Conservation (phyloP, 345 rosid genomes). For the Hibiscus mutabilis region DNA sequence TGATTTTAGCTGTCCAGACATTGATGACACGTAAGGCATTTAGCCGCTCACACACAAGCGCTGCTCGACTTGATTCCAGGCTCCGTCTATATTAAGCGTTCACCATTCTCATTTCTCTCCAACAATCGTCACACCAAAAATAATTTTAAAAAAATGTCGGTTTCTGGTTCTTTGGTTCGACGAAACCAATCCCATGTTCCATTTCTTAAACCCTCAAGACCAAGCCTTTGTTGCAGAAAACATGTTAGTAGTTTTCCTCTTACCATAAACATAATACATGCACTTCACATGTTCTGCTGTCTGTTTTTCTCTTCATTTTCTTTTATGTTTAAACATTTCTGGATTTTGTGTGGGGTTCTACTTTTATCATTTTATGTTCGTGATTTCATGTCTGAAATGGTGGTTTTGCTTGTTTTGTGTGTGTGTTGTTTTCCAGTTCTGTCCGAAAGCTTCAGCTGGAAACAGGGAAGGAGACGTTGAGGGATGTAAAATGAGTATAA, state of each 20-base stretch:
- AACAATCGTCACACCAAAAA: neutral
- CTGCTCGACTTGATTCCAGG: constrained; percentile 12
- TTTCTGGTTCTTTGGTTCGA: constrained; percentile 19
- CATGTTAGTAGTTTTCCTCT: constrained; percentile 19
- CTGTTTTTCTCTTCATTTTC: neutral
- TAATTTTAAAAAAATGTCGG: constrained; percentile 26
- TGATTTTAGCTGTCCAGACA: too few species aligned
- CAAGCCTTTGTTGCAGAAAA: constrained; percentile 16
- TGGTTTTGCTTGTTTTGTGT: constrained; percentile 10
- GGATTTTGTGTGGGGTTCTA: neutral
- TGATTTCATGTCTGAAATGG: neutral
- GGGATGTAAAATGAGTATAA: constrained; percentile 24
- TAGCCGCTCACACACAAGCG: neutral
- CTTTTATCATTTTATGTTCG: neutral
- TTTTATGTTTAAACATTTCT: neutral
- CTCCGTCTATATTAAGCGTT: neutral
- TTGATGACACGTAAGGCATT: too few species aligned
- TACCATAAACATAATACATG: neutral
- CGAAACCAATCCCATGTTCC: constrained; percentile 19
- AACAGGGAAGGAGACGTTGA: constrained; percentile 26
- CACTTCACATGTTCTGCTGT: neutral
- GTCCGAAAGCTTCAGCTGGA: constrained; percentile 30
- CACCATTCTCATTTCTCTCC: neutral
- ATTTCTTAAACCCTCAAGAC: constrained; percentile 14
- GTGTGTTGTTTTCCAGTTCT: constrained; percentile 24